Conservation (phyloP, 306 rosid species). For the Medicago truncatula region MtrunA17r5.0-ANR NC_053045.1:26129001-26129500, state of each 20-base stretch:
- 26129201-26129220: not conserved
- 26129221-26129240: constrained; percentile 18
- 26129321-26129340: constrained; percentile 92
- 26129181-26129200: constrained; percentile 26
- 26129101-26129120: constrained; percentile 19
- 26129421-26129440: constrained; percentile 99
- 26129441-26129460: constrained; percentile 98
- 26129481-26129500: constrained; percentile 64
- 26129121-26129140: constrained; percentile 27
- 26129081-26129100: not conserved
- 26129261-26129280: constrained; percentile 66
- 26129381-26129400: constrained; percentile 87
- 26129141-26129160: constrained; percentile 31
- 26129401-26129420: constrained; percentile 97
- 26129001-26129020: constrained; percentile 4
- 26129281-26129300: constrained; percentile 92
- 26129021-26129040: constrained; percentile 21
- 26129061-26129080: constrained; percentile 26
- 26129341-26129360: constrained; percentile 98
- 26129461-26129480: constrained; percentile 75
- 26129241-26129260: not conserved
- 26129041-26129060: constrained; percentile 2
- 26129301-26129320: constrained; percentile 91
- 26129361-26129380: constrained; percentile 97
- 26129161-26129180: constrained; percentile 18